Conservation (phyloP, 2,329 filamentous ascomycete genomes). For the Tolypocladium album region DNA sequence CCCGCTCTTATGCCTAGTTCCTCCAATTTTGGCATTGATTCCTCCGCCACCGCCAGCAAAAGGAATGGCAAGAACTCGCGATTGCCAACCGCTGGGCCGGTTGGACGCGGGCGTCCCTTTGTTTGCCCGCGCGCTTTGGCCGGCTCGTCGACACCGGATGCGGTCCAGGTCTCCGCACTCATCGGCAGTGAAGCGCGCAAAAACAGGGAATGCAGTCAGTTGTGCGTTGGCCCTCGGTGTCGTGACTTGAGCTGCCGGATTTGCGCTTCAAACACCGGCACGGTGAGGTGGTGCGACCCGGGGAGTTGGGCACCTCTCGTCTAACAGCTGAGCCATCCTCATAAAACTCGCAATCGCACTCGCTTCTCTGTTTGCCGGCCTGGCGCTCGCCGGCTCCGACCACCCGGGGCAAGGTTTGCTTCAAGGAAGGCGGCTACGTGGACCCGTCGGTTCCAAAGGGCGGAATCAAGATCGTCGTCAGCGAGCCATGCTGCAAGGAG, state of each 20-base stretch:
- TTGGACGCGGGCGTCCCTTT: not conserved
- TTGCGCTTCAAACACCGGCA: not conserved
- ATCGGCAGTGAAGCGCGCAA: not conserved
- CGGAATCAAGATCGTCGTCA: too few relatives aligned
- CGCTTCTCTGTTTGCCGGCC: too few relatives aligned
- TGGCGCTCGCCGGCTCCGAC: too few relatives aligned
- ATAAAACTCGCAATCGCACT: too few relatives aligned
- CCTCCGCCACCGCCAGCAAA: not conserved
- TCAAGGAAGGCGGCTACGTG: too few relatives aligned
- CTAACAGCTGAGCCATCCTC: too few relatives aligned
- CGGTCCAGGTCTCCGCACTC: not conserved
- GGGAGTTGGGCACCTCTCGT: too few relatives aligned
- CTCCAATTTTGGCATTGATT: not conserved
- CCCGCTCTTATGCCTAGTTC: not conserved
- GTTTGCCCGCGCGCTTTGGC: not conserved
- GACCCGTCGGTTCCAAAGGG: too few relatives aligned
- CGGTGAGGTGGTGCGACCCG: not conserved
- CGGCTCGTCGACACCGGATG: not conserved
- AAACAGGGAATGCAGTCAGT: not conserved
- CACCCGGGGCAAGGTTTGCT: too few relatives aligned
- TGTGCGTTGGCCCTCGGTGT: not conserved
- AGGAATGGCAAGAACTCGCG: too few relatives aligned
- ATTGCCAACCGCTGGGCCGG: not conserved
- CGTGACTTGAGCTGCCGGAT: not conserved
- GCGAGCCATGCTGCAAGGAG: too few relatives aligned